Evolutionary conservation across 495 filamentous ascomycete species (phyloP).

Genomic region (Extremus antarcticus): DNA sequence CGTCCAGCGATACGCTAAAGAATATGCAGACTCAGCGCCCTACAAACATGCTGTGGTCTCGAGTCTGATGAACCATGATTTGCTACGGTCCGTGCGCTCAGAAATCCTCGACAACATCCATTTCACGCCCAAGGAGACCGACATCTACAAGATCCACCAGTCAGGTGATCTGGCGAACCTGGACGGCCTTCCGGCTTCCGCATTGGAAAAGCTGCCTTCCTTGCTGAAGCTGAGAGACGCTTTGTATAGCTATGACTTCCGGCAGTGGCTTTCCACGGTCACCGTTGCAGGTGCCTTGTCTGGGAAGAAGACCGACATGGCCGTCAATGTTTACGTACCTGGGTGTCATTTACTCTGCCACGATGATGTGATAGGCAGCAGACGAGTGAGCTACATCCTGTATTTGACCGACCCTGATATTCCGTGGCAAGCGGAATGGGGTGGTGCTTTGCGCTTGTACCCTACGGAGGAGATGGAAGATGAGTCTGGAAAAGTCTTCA

Average conservation of each 20-base stretch:
- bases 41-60: slow-evolving; percentile 90
- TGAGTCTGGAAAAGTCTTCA: slow-evolving; percentile 47
- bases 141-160: slow-evolving; percentile 99
- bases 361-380: slow-evolving; percentile 93
- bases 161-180: slow-evolving; percentile 96
- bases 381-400: slow-evolving; percentile 89
- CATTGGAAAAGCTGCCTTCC: slow-evolving; percentile 71
- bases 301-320: slow-evolving; percentile 96
- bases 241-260: slow-evolving; percentile 81
- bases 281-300: slow-evolving; percentile 78
- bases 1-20: slow-evolving; percentile 53
- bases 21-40: slow-evolving; percentile 62
- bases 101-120: slow-evolving; percentile 82
- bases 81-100: slow-evolving; percentile 75
- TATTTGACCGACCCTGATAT: slow-evolving; percentile 89
- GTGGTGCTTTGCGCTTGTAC: slow-evolving; percentile 82
- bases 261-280: slow-evolving; percentile 73
- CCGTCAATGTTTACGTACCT: slow-evolving; percentile 95
- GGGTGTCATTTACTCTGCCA: slow-evolving; percentile 93
- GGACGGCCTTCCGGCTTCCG: slow-evolving; percentile 76
- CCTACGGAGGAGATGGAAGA: slow-evolving; percentile 55
- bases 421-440: slow-evolving; percentile 89
- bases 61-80: slow-evolving; percentile 59
- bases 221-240: slow-evolving; percentile 80
- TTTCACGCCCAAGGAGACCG: slow-evolving; percentile 97